A percentile compares a stretch with the other conserved stretches of the same genome.
phyloP scores from a whole-genome alignment of 805 yeast species.

The Hagleromyces aurorensis region DNA sequence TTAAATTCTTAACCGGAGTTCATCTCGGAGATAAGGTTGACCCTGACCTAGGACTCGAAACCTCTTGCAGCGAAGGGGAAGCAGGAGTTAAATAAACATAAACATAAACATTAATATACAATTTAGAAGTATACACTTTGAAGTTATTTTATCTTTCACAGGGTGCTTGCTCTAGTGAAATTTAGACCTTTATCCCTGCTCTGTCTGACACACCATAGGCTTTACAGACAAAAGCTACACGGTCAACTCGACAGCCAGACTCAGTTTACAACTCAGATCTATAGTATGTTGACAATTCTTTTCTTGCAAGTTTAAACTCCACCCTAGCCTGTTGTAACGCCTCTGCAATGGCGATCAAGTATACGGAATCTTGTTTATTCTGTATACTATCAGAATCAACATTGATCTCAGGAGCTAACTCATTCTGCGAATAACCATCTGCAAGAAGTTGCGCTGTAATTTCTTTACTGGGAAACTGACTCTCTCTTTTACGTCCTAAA shows the following conservation, averaged over 20 bases:
- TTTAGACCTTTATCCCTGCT: no score
- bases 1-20: constrained; percentile 41
- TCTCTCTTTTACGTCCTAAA: constrained; percentile 48
- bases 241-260: no score
- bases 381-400: constrained; percentile 8
- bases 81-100: background rate
- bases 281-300: constrained; percentile 41
- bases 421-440: constrained; percentile 3
- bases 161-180: no score
- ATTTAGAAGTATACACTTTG: no score
- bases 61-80: background rate
- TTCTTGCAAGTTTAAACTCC: constrained; percentile 39
- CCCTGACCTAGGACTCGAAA: constrained; percentile 34
- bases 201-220: no score
- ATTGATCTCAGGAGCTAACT: constrained; percentile 7
- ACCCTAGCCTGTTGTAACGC: constrained; percentile 42
- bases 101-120: background rate
- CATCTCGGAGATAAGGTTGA: constrained; percentile 48
- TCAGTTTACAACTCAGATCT: constrained; percentile 29
- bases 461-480: constrained; percentile 14
- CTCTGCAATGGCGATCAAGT: constrained; percentile 37
- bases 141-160: no score
- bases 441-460: constrained; percentile 5
- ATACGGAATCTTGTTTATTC: constrained; percentile 30
- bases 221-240: no score